Evolutionary conservation across 1,139 yeast genomes (phyloP).

Genomic region (Suhomyces bribrorum): DNA sequence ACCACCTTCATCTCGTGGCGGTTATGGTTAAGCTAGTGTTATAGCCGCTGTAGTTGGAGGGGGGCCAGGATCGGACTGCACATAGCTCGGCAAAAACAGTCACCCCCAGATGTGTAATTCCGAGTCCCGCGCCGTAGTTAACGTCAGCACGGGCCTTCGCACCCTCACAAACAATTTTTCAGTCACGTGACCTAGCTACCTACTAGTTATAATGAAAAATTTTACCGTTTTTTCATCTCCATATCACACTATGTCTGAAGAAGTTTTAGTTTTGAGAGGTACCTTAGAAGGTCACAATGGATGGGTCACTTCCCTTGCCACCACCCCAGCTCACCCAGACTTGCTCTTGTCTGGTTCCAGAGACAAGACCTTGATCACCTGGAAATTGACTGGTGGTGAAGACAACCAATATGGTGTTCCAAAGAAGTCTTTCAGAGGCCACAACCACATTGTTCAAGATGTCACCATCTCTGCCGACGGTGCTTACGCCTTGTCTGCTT

Average conservation of each 20-base stretch:
- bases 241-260: slow-evolving; percentile 57
- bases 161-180: background rate
- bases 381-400: slow-evolving; percentile 96
- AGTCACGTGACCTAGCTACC: slow-evolving; percentile 10
- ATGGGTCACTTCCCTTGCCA: slow-evolving; percentile 99
- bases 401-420: slow-evolving; percentile 98
- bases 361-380: slow-evolving; percentile 97
- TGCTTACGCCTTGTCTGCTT: slow-evolving; percentile 96
- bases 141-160: slow-evolving; percentile 19
- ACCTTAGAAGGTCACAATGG: slow-evolving; percentile 87
- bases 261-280: slow-evolving; percentile 99
- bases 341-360: slow-evolving; percentile 97
- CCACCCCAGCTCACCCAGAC: slow-evolving; percentile 98
- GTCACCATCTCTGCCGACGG: slow-evolving; percentile 98
- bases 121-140: slow-evolving; percentile 34
- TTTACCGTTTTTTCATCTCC: slow-evolving; percentile 5
- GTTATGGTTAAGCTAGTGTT: too few relatives aligned
- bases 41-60: background rate
- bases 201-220: slow-evolving; percentile 6
- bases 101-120: slow-evolving; percentile 35
- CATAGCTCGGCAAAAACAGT: slow-evolving; percentile 39
- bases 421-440: slow-evolving; percentile 96
- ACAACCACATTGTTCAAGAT: slow-evolving; percentile 98
- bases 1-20: slow-evolving; percentile 27
- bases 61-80: slow-evolving; percentile 17